Conservation (phyloP, 1,284 basidiomycete species). For the Taiwanofungus camphoratus region DNA sequence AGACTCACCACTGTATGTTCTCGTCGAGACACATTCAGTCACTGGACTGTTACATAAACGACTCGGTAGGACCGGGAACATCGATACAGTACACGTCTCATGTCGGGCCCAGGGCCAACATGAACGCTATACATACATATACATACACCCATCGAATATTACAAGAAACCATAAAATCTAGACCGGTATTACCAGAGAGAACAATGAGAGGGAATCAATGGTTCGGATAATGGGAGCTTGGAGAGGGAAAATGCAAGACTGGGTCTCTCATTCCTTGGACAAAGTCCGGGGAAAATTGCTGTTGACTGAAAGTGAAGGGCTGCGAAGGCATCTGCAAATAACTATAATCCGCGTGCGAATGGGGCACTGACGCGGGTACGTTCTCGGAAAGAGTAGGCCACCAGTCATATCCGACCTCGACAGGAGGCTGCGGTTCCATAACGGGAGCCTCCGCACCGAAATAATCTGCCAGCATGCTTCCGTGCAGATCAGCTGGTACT, state of each 20-base stretch:
- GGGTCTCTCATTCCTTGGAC: conserved; percentile 20
- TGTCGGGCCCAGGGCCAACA: too few species aligned
- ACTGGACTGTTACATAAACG: too few species aligned
- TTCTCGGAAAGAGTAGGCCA: conserved; percentile 1
- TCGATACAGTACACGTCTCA: too few species aligned
- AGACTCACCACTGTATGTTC: too few species aligned
- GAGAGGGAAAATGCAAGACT: conserved; percentile 19
- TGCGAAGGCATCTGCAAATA: conserved; percentile 12
- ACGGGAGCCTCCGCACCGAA: neutral
- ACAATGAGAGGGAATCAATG: too few species aligned
- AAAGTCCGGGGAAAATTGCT: conserved; percentile 19
- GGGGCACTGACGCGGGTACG: neutral
- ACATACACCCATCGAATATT: too few species aligned
- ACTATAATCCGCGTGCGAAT: neutral
- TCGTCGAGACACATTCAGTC: too few species aligned
- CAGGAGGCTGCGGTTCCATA: neutral
- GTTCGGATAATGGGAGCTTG: too few species aligned
- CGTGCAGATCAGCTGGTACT: neutral
- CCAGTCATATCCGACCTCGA: conserved; percentile 8
- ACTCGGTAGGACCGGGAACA: too few species aligned
- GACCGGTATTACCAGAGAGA: too few species aligned
- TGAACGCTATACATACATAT: too few species aligned
- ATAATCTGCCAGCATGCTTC: neutral
- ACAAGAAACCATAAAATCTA: too few species aligned
- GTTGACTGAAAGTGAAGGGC: conserved; percentile 17